Evolutionary conservation across 2,329 filamentous ascomycete species (phyloP).

Genomic region (Colletotrichum falcatum): DNA sequence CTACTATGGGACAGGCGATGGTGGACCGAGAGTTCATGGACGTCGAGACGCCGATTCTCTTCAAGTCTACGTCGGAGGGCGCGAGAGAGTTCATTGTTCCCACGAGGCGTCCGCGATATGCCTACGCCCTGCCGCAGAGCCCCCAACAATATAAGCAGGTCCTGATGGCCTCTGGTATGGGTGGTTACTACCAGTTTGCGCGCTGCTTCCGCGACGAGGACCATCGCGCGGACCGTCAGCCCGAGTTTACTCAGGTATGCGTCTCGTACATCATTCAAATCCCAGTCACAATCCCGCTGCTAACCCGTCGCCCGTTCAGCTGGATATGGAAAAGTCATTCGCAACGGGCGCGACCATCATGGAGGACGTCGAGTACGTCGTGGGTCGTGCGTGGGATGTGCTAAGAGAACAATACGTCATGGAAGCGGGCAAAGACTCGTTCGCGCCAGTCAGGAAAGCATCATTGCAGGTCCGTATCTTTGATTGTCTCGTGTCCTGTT

Average conservation of each 20-base stretch:
- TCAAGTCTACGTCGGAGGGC: conserved; percentile 97
- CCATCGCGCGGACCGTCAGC: conserved; percentile 89
- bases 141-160: conserved; percentile 99
- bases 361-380: conserved; percentile 61
- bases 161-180: conserved; percentile 89
- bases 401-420: conserved; percentile 57
- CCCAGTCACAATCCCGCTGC: background rate
- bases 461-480: conserved; percentile 23
- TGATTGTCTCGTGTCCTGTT: no score
- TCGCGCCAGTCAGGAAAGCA: conserved; percentile 45
- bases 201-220: conserved; percentile 97
- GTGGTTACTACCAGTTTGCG: conserved; percentile 91
- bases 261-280: background rate
- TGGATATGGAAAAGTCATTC: conserved; percentile 96
- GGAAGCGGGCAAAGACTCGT: conserved; percentile 46
- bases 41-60: conserved; percentile 92
- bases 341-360: conserved; percentile 79
- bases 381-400: conserved; percentile 66
- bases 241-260: conserved; percentile 89
- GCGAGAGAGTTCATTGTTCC: conserved; percentile 95
- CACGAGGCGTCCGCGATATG: conserved; percentile 78
- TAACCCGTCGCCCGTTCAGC: conserved; percentile 56
- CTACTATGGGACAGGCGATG: conserved; percentile 65
- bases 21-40: conserved; percentile 74
- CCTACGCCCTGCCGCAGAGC: conserved; percentile 94